Conservation (phyloP, 2,329 filamentous ascomycete species). For the Beauveria brongniartii region DNA sequence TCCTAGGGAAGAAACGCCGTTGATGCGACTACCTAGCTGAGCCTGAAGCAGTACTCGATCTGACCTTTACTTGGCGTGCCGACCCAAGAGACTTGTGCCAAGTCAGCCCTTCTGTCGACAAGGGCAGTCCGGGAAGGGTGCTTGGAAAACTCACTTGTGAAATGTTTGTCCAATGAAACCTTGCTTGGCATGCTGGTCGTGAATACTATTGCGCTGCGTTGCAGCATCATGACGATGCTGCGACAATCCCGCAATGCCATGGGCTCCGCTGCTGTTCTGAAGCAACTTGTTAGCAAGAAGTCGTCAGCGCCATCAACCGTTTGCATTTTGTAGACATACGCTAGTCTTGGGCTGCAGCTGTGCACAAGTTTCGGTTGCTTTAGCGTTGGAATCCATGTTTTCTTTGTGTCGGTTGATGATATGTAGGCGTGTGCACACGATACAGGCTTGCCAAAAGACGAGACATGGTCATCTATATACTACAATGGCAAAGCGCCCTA, state of each 20-base stretch:
- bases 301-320: too few species aligned
- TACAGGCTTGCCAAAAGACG: neutral
- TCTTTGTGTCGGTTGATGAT: too few species aligned
- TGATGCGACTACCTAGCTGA: too few species aligned
- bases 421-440: neutral
- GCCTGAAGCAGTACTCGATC: neutral
- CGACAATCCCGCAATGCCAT: neutral
- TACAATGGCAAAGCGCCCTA: neutral
- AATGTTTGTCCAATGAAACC: neutral
- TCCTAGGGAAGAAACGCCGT: too few species aligned
- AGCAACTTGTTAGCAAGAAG: neutral
- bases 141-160: neutral
- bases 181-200: neutral
- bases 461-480: neutral
- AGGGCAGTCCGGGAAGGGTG: too few species aligned
- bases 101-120: neutral
- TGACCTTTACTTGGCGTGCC: neutral
- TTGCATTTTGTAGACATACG: neutral
- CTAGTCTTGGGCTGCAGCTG: neutral
- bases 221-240: neutral
- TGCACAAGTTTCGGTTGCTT: neutral
- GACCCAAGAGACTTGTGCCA: neutral
- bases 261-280: neutral
- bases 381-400: neutral
- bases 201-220: neutral